Conservation (phyloP, 177 flowering plant genomes). For the Vitis hybrid region DNA sequence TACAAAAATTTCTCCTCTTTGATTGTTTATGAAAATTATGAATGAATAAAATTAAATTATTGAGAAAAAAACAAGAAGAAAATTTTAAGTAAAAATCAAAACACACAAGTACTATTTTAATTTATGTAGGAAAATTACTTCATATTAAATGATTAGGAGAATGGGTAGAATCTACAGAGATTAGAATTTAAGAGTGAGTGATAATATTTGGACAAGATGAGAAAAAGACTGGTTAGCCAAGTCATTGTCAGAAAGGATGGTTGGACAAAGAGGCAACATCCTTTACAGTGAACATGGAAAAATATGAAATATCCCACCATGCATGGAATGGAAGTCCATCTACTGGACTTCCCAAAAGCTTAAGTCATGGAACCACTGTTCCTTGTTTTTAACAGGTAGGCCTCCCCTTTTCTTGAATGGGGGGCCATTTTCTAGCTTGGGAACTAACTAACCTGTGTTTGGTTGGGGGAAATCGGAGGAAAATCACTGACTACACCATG, state of each 20-base stretch:
- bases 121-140: too few relatives aligned
- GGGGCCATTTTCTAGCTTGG: background rate
- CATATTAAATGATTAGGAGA: too few relatives aligned
- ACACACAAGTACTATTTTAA: too few relatives aligned
- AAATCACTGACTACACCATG: conserved; percentile 12
- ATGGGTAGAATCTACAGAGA: too few relatives aligned
- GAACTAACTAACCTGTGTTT: too few relatives aligned
- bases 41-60: too few relatives aligned
- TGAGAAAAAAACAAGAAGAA: too few relatives aligned
- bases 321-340: conserved; percentile 26
- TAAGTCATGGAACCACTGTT: background rate
- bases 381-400: background rate
- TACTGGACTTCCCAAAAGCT: background rate
- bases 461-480: too few relatives aligned
- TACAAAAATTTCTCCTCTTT: too few relatives aligned
- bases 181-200: too few relatives aligned
- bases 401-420: background rate
- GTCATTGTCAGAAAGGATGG: conserved; percentile 13
- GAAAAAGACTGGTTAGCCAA: conserved; percentile 7
- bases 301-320: conserved; percentile 18
- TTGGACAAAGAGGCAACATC: conserved; percentile 6
- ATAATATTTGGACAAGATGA: background rate
- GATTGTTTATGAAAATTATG: too few relatives aligned
- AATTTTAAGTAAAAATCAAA: too few relatives aligned
- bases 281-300: conserved; percentile 19